Evolutionary conservation across 129 eudicot genomes (phyloP).

Genomic region (Artemisia annua): DNA sequence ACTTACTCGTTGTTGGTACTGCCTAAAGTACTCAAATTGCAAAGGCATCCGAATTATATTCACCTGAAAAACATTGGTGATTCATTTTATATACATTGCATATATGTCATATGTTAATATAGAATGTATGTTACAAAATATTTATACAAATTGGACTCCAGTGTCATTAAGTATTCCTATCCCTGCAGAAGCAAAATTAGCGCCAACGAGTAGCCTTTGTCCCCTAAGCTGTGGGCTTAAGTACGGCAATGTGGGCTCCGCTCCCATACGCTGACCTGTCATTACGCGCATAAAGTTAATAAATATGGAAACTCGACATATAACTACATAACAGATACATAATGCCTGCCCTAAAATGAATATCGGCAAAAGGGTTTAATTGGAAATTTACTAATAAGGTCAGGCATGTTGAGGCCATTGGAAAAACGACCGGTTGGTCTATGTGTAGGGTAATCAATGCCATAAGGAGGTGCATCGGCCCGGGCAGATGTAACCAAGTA

Average conservation of each 20-base stretch:
- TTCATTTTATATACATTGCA: not conserved
- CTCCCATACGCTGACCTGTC: slow-evolving; percentile 66
- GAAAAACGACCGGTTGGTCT: slow-evolving; percentile 47
- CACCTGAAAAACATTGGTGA: slow-evolving; percentile 40
- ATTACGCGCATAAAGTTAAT: not conserved
- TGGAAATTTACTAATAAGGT: slow-evolving; percentile 34
- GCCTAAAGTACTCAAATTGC: slow-evolving; percentile 72
- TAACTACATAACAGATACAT: not conserved
- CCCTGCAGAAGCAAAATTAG: slow-evolving; percentile 96
- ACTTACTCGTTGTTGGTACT: slow-evolving; percentile 66
- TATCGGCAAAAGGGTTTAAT: not conserved
- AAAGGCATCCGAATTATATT: slow-evolving; percentile 63
- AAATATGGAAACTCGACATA: not conserved
- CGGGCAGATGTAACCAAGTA: slow-evolving; percentile 42
- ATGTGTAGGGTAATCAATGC: slow-evolving; percentile 47
- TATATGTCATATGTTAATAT: not conserved
- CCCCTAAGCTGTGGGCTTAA: slow-evolving; percentile 62
- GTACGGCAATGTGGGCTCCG: slow-evolving; percentile 73
- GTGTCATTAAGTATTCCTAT: slow-evolving; percentile 91
- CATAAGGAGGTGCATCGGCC: slow-evolving; percentile 42
- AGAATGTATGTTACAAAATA: slow-evolving; percentile 5
- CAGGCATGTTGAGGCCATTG: slow-evolving; percentile 44
- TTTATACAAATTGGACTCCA: slow-evolving; percentile 67
- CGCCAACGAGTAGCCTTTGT: slow-evolving; percentile 71
- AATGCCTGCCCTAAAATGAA: not conserved